Evolutionary conservation across 2,329 filamentous ascomycete genomes (phyloP).

Genomic region (Cadophora sp.): DNA sequence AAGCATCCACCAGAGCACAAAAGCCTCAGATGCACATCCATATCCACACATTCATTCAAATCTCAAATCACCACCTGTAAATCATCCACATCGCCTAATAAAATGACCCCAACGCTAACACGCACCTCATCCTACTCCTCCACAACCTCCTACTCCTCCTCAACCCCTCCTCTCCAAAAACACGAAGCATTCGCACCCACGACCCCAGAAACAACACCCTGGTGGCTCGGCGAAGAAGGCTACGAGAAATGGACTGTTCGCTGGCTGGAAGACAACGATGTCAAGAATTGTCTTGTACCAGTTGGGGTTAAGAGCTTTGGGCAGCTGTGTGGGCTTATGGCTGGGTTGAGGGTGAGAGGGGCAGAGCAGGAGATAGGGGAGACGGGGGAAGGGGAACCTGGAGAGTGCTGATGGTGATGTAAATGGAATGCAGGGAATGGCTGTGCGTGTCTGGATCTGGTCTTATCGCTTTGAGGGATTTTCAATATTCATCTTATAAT

Average conservation of each 20-base stretch:
- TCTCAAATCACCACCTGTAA: neutral
- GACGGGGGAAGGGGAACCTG: neutral
- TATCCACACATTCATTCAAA: neutral
- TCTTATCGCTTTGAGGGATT: neutral
- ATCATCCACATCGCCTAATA: too few relatives aligned
- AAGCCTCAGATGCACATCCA: neutral
- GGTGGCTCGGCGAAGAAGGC: constrained; percentile 12
- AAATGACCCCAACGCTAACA: neutral
- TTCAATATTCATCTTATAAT: neutral
- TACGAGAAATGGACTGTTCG: constrained; percentile 16
- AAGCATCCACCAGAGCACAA: neutral
- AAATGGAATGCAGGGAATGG: neutral
- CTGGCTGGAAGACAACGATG: constrained; percentile 16
- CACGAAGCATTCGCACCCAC: neutral
- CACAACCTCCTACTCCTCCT: neutral
- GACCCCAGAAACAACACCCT: neutral
- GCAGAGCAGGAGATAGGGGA: neutral
- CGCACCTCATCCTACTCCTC: neutral
- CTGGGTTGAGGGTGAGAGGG: neutral
- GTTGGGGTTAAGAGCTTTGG: neutral
- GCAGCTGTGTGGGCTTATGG: neutral
- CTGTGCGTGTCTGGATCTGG: neutral
- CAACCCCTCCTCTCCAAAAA: neutral
- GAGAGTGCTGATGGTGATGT: neutral
- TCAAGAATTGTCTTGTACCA: neutral